A percentile compares a stretch with the other conserved stretches of the same genome.
These are phyloP conservation scores for Lobulomyces angularis DNA, from an alignment of 192 early-diverging fungal species.

Conservation along the genomic window DNA sequence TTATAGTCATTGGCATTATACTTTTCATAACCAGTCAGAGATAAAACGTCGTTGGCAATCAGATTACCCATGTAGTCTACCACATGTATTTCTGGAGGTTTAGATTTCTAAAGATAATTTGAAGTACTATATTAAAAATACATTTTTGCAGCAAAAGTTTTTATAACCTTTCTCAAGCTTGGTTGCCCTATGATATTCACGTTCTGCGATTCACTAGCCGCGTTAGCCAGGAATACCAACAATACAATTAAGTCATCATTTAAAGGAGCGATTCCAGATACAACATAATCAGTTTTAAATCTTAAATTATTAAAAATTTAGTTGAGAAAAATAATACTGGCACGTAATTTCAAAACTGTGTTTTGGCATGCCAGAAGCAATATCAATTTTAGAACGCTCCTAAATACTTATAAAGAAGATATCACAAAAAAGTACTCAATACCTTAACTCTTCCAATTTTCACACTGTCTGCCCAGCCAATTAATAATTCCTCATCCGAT, in stretches of 20 bases:
- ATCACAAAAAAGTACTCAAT: neutral
- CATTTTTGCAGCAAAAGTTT: no score
- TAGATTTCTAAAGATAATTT: slow-evolving; percentile 21
- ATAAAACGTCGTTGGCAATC: slow-evolving; percentile 75
- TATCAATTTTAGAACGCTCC: slow-evolving; percentile 30
- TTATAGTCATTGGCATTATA: slow-evolving; percentile 89
- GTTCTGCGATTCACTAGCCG: slow-evolving; percentile 2
- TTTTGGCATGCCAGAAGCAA: slow-evolving; percentile 30
- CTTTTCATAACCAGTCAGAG: slow-evolving; percentile 70
- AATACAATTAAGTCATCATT: slow-evolving; percentile 51
- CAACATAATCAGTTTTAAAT: slow-evolving; percentile 66
- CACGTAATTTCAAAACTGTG: slow-evolving; percentile 47
- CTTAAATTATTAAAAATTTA: slow-evolving; percentile 14
- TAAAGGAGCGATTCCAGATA: slow-evolving; percentile 81
- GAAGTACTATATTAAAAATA: slow-evolving; percentile 6
- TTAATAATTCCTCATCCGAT: slow-evolving; percentile 57
- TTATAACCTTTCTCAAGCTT: no score
- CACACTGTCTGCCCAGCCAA: slow-evolving; percentile 92
- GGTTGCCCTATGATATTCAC: neutral
- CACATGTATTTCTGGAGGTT: slow-evolving; percentile 83
- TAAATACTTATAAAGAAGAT: neutral
- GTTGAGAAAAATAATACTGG: slow-evolving; percentile 25
- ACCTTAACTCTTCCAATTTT: slow-evolving; percentile 70
- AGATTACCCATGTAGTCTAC: slow-evolving; percentile 69
- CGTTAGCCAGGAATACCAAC: slow-evolving; percentile 29